phyloP scores from a whole-genome alignment of 2,329 filamentous ascomycete species.

The Cladosporium sp. region DNA sequence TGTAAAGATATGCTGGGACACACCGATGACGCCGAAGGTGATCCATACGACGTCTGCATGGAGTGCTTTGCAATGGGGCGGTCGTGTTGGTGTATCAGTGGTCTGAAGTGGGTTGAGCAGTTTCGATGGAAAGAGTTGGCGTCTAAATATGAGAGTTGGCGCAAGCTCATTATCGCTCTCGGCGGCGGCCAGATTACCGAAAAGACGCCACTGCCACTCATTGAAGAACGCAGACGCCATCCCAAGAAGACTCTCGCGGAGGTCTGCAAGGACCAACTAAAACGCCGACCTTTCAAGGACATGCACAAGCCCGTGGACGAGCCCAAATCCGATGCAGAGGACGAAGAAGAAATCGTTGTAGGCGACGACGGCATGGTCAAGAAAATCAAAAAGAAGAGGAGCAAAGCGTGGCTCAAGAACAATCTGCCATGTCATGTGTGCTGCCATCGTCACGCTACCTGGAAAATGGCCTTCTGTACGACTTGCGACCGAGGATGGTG shows the following conservation, averaged over 20 bases:
- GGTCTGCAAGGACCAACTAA: conserved; percentile 89
- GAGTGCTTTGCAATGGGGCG: conserved; percentile 98
- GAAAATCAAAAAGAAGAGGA: conserved; percentile 63
- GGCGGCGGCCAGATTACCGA: conserved; percentile 67
- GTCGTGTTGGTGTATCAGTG: conserved; percentile 85
- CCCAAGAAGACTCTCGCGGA: conserved; percentile 82
- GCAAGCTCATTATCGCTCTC: conserved; percentile 72
- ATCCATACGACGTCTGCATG: conserved; percentile 96
- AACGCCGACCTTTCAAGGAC: conserved; percentile 77
- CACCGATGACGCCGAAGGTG: conserved; percentile 58
- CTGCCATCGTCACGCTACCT: conserved; percentile 73
- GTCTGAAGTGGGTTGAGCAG: conserved; percentile 87
- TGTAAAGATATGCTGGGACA: conserved; percentile 70
- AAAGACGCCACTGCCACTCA: conserved; percentile 68
- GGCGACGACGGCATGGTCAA: conserved; percentile 65
- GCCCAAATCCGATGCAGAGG: conserved; percentile 45
- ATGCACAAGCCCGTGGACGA: conserved; percentile 61
- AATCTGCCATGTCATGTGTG: conserved; percentile 76
- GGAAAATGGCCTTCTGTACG: conserved; percentile 81
- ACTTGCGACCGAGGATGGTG: conserved; percentile 79
- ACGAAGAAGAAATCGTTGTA: conserved; percentile 56
- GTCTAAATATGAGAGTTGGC: conserved; percentile 79
- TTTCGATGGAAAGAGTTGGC: conserved; percentile 80
- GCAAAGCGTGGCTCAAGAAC: conserved; percentile 51
- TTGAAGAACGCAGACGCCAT: conserved; percentile 65